Evolutionary conservation across 371 early-diverging fungal genomes (phyloP), one percentile per base, ranked within the genome.

Genomic region (Saksenaea oblongispora): DNA sequence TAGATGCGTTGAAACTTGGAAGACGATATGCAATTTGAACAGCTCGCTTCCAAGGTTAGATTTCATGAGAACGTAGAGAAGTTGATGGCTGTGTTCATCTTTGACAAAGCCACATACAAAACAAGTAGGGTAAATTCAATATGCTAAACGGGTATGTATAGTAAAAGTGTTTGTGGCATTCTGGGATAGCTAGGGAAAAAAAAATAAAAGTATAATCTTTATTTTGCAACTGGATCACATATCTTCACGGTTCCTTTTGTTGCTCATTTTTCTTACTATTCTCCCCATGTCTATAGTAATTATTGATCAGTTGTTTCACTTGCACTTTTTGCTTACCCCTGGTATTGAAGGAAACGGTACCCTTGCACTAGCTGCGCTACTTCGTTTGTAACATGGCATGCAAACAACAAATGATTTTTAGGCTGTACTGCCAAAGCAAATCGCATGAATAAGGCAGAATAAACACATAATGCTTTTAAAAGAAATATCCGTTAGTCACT

Each of bases 401-500:
- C 94, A 66, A 98, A 92, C 63, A 98, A 82, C 37, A 98, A 83
- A 65, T 91, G 87, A 81, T 98, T 98, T 44, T 88, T 73, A 11
- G 98, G 98, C 64, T 87, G 82, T 17, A 98, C 98, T 76, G 89
- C 88, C 84, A 93, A 89, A 13, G 98, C 96, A 67, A 98, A 98
- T 36, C 97, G 89, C 96, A 96, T 96, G 72, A 98, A 98, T 61
- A 96, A 78, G 54, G 85, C 73, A 34, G 98, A 97, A 76, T 98
- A 98, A 18, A 93, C 51, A 39, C 85, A 76, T 57, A 92, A 70
- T 27, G 92, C 91, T 69, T 15, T 22, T 39, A 11, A 70, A 31
- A 34, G 54, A 61, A 53, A 35, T 34, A 34, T 34, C 9, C 27
- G 24, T 14, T 1, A 5, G 14, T 58, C 4, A 15, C 39, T 24